phyloP scores from a whole-genome alignment of 805 yeast genomes.

The Kluyveromyces nonfermentans region DNA sequence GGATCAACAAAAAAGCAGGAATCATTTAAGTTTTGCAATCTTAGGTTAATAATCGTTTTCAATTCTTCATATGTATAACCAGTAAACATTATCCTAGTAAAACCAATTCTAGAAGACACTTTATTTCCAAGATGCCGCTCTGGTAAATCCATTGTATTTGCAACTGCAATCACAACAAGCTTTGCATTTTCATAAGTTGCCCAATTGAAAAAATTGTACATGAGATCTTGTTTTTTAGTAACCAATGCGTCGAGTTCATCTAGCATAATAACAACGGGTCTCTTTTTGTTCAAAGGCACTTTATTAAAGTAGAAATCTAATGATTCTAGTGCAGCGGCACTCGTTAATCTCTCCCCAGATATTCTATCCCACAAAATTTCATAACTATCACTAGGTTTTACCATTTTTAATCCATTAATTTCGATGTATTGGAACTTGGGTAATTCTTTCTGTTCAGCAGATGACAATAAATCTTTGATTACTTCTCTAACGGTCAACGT shows the following conservation, averaged over 20 bases:
- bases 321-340: slow-evolving; percentile 54
- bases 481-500: slow-evolving; percentile 90
- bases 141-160: slow-evolving; percentile 96
- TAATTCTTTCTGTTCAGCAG: slow-evolving; percentile 32
- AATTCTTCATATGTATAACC: slow-evolving; percentile 81
- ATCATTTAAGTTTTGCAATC: slow-evolving; percentile 46
- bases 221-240: slow-evolving; percentile 64
- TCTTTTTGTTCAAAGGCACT: slow-evolving; percentile 25
- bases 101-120: slow-evolving; percentile 83
- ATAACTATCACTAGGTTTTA: slow-evolving; percentile 73
- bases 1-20: slow-evolving; percentile 27
- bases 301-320: slow-evolving; percentile 62
- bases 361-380: slow-evolving; percentile 75
- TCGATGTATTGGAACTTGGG: slow-evolving; percentile 64
- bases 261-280: slow-evolving; percentile 58
- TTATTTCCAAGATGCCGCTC: slow-evolving; percentile 82
- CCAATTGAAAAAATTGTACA: slow-evolving; percentile 98
- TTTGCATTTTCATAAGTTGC: slow-evolving; percentile 75
- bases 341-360: slow-evolving; percentile 46
- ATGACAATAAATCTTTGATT: slow-evolving; percentile 49
- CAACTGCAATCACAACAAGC: slow-evolving; percentile 83
- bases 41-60: slow-evolving; percentile 58
- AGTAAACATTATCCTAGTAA: slow-evolving; percentile 75
- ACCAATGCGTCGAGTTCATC: slow-evolving; percentile 94
- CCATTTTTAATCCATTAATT: slow-evolving; percentile 81